Conservation (phyloP, 257 asterid genomes). For the Rubia yunnanensis region DNA sequence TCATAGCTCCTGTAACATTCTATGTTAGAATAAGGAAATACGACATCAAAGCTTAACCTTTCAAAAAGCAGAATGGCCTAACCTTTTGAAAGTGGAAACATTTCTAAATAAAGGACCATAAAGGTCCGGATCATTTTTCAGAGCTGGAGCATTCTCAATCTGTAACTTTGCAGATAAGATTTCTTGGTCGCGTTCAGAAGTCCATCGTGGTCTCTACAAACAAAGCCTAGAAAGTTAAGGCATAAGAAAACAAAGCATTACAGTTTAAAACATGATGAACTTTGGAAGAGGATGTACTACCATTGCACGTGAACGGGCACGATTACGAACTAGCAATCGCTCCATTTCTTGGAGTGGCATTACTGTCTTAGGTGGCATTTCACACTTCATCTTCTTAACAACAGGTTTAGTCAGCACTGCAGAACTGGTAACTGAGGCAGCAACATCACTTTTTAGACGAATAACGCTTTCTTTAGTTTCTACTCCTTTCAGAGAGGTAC, state of each 20-base stretch:
- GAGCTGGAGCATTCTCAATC: conserved; percentile 52
- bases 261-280: background rate
- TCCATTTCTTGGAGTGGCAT: conserved; percentile 55
- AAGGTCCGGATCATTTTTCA: conserved; percentile 47
- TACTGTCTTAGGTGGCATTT: conserved; percentile 76
- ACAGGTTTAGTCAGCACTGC: conserved; percentile 18
- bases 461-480: conserved; percentile 11
- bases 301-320: conserved; percentile 83
- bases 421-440: conserved; percentile 21
- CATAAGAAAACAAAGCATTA: conserved; percentile 6
- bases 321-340: conserved; percentile 45
- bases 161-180: conserved; percentile 46
- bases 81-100: conserved; percentile 78
- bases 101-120: conserved; percentile 69
- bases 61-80: conserved; percentile 11
- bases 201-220: conserved; percentile 78
- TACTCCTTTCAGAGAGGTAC: conserved; percentile 1
- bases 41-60: background rate
- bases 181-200: conserved; percentile 67
- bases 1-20: conserved; percentile 63
- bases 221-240: conserved; percentile 5
- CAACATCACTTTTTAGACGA: conserved; percentile 10
- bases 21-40: background rate
- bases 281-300: conserved; percentile 29
- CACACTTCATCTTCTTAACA: conserved; percentile 66